Evolutionary conservation across 129 eudicot genomes (phyloP).

Genomic region (Centrapalus pauciflorus): DNA sequence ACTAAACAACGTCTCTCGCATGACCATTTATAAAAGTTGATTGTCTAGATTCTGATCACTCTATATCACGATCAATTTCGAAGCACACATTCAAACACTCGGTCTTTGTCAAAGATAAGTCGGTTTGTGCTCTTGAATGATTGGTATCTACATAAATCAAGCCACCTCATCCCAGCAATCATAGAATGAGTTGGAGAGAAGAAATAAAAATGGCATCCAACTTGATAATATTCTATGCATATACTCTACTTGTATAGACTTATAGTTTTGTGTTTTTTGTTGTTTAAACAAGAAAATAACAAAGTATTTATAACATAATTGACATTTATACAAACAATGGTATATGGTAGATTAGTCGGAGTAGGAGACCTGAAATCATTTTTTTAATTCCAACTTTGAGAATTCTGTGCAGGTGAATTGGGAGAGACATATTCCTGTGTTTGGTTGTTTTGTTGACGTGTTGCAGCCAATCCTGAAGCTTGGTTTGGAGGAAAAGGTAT

Average conservation of each 20-base stretch:
- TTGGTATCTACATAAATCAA: neutral
- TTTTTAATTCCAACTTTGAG: neutral
- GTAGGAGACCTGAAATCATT: neutral
- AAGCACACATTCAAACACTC: neutral
- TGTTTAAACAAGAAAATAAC: neutral
- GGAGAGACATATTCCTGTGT: slow-evolving; percentile 27
- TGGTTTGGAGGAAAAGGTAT: slow-evolving; percentile 18
- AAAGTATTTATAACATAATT: neutral
- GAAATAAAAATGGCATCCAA: slow-evolving; percentile 20
- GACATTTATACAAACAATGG: neutral
- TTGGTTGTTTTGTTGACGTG: slow-evolving; percentile 19
- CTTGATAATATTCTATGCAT: slow-evolving; percentile 19
- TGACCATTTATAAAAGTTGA: neutral
- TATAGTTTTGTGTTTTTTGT: slow-evolving; percentile 9
- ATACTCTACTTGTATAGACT: slow-evolving; percentile 8
- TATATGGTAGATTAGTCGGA: neutral
- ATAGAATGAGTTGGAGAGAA: slow-evolving; percentile 24
- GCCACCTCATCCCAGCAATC: slow-evolving; percentile 19
- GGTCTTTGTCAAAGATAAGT: neutral
- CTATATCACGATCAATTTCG: neutral
- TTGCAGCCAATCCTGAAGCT: slow-evolving; percentile 23
- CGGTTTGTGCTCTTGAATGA: neutral
- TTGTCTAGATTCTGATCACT: neutral
- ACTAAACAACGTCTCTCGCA: neutral
- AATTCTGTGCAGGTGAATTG: slow-evolving; percentile 36